Conservation (phyloP, 306 rosid species). For the Vigna trinervia region DNA sequence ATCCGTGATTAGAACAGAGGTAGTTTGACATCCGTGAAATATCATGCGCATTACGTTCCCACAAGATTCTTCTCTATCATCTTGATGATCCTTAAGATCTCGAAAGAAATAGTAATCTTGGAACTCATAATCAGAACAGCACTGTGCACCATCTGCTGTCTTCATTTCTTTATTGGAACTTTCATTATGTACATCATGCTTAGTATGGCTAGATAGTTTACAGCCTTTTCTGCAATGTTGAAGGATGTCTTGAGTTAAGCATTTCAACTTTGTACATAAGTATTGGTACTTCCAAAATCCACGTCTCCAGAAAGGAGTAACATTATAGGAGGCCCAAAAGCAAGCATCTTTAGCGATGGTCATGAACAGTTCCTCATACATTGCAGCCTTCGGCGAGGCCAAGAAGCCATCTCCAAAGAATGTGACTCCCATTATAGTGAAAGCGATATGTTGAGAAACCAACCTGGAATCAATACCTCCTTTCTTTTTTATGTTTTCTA, state of each 20-base stretch:
- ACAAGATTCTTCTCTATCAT: conserved; percentile 61
- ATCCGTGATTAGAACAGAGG: conserved; percentile 63
- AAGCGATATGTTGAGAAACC: conserved; percentile 85
- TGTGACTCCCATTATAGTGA: conserved; percentile 71
- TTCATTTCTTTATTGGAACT: conserved; percentile 46
- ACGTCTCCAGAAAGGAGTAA: conserved; percentile 75
- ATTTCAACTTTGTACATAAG: conserved; percentile 67
- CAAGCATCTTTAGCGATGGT: conserved; percentile 78
- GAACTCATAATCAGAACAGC: conserved; percentile 48
- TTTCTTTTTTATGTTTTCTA: conserved; percentile 49
- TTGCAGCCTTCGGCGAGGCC: conserved; percentile 73
- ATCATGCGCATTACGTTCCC: conserved; percentile 77
- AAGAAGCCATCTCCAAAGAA: conserved; percentile 81
- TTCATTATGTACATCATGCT: conserved; percentile 43
- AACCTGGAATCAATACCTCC: conserved; percentile 59
- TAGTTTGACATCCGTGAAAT: conserved; percentile 83
- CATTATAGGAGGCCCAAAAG: conserved; percentile 76
- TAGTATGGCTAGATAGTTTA: conserved; percentile 49
- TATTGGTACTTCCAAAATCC: conserved; percentile 82
- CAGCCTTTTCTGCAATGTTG: conserved; percentile 58
- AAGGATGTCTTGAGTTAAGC: conserved; percentile 77
- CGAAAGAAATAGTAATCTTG: conserved; percentile 48
- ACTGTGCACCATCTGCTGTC: conserved; percentile 45
- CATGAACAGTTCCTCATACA: conserved; percentile 83
- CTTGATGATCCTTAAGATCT: conserved; percentile 49